phyloP scores from a whole-genome alignment of 106 monocot species.

The Iris macrosiphon region DNA sequence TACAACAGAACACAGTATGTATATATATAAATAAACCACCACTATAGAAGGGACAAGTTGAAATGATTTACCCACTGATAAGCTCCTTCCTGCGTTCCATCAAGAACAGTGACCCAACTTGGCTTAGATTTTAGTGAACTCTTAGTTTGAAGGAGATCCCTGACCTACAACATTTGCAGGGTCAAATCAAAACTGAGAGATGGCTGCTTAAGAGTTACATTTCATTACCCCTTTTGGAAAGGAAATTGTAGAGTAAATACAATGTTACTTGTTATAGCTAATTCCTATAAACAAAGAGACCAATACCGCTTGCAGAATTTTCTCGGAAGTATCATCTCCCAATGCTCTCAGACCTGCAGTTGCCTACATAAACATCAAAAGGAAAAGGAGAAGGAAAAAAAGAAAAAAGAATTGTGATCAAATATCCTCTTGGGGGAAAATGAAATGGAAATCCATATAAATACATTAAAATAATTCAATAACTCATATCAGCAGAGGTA shows the following conservation, averaged over 20 bases:
- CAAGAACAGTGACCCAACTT: constrained; percentile 84
- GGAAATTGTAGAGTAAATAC: no score
- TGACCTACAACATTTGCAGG: constrained; percentile 46
- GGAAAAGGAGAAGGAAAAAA: neutral
- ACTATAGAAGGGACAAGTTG: no score
- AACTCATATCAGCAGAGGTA: neutral
- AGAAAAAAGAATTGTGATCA: no score
- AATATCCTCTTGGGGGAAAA: no score
- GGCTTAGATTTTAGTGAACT: constrained; percentile 62
- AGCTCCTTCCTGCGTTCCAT: constrained; percentile 91
- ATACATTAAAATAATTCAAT: neutral
- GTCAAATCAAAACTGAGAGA: constrained; percentile 4
- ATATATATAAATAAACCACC: no score
- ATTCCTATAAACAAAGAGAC: neutral
- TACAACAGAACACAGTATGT: no score
- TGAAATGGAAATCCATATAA: neutral
- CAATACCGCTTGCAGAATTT: constrained; percentile 73
- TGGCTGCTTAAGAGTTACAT: neutral
- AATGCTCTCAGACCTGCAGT: constrained; percentile 84
- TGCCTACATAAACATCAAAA: constrained; percentile 56
- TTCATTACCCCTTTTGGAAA: neutral
- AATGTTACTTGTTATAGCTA: no score
- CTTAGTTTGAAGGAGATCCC: constrained; percentile 57
- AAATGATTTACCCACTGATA: constrained; percentile 74
- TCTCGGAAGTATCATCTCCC: constrained; percentile 71